Evolutionary conservation across 495 filamentous ascomycete genomes (phyloP).

Genomic region (Darksidea phi): DNA sequence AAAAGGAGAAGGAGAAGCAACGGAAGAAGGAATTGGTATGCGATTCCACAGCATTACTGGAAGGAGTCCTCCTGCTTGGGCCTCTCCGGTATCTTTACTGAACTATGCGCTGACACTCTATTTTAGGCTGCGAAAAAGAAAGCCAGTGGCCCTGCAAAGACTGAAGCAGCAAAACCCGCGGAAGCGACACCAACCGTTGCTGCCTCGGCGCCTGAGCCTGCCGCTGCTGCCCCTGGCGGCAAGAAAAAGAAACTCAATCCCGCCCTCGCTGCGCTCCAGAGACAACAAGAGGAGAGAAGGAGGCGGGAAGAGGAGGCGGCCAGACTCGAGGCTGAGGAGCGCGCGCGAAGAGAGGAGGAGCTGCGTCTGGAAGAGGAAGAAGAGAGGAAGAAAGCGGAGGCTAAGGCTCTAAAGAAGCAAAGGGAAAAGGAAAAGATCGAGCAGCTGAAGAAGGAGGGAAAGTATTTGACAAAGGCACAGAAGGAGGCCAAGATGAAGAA

Average conservation of each 20-base stretch:
- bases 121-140: constrained; percentile 69
- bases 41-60: background rate
- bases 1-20: constrained; percentile 90
- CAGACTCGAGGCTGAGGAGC: constrained; percentile 67
- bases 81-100: background rate
- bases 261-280: constrained; percentile 78
- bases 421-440: constrained; percentile 95
- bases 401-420: constrained; percentile 79
- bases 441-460: constrained; percentile 91
- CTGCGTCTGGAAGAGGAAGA: constrained; percentile 71
- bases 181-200: constrained; percentile 45
- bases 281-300: constrained; percentile 82
- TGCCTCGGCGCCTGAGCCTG: constrained; percentile 15
- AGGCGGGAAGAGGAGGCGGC: constrained; percentile 74
- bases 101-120: background rate
- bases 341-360: constrained; percentile 68
- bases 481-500: constrained; percentile 79
- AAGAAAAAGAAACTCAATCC: constrained; percentile 93
- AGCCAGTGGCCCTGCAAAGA: constrained; percentile 44
- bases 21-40: constrained; percentile 80
- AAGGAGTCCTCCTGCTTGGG: background rate
- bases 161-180: constrained; percentile 44
- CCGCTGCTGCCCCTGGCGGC: constrained; percentile 48
- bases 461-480: constrained; percentile 91
- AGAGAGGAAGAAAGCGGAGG: constrained; percentile 68